Evolutionary conservation across 768 basidiomycete genomes (phyloP), one percentile per base, ranked within the genome.

Genomic region (Trichaptum fuscoviolaceum): DNA sequence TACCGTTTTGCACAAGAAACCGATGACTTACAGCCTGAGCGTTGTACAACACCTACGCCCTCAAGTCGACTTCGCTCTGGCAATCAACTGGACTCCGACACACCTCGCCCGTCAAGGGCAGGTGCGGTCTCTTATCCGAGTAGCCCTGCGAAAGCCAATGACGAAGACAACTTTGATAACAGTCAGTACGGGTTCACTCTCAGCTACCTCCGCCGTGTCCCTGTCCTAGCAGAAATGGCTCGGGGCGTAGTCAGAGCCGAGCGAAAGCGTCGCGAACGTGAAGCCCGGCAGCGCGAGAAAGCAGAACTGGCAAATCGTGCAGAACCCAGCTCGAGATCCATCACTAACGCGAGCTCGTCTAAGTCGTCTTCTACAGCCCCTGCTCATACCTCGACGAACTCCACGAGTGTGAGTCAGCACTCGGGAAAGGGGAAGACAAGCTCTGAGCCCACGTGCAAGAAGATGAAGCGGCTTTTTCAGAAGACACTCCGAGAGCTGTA

Each of bases 121-220:
- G 35, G 27, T 12, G 36, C 36, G 30, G 52, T 30, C 2, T 3
- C 30, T 30, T 9, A 25, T 25, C 24, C 59, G 59, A 61, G 3
- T 61, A 17, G 30, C 8, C 30, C 30, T 30, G 30, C 30, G 8
- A 30, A 2, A 3, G 30, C 8, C 8, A 30, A 61, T 23, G 59
- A 15, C 23, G 62, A 69, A 25, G 35, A 18, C 36, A 36, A 61
- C 15, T 71, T 67, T 10, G 57, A 63, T 6, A 67, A 64, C n/a
- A 65, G 65, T 59, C 64, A 62, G 0, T 74, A 75, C 36, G 89
- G 90, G 0, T 91, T 89, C 73, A 88, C 90, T 0, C 75, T 92
- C 7, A 91, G 91, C 0, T 87, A 92, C 71, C 81, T 93, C 1
- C 85, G 90, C 7, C 88, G 91, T 60, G 88, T 93, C 0, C 90